phyloP scores from a whole-genome alignment of 768 basidiomycete genomes.

The Leccinum rimulosum region DNA sequence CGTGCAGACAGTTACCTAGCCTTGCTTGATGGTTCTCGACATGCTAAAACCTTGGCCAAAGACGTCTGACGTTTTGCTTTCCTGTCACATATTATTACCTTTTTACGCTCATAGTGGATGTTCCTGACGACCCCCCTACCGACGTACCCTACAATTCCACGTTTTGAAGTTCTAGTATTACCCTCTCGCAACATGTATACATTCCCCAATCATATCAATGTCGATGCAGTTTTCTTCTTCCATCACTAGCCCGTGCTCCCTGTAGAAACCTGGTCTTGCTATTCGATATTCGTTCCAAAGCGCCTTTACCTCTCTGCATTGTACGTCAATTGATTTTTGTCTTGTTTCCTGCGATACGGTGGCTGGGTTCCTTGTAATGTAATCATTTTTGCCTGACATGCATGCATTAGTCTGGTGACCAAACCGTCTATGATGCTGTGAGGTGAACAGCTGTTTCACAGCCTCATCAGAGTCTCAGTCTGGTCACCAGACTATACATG shows the following conservation, averaged over 20 bases:
- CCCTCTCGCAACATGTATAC: background rate
- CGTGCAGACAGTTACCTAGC: background rate
- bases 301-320: background rate
- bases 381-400: background rate
- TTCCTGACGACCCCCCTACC: background rate
- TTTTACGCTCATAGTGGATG: background rate
- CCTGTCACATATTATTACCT: slow-evolving; percentile 3
- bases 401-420: too few species aligned
- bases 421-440: too few species aligned
- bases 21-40: background rate
- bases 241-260: background rate
- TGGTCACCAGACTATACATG: too few species aligned
- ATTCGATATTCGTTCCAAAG: background rate
- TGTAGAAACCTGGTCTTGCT: background rate
- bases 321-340: background rate
- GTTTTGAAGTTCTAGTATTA: slow-evolving; percentile 1
- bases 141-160: slow-evolving; percentile 2
- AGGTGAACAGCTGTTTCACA: too few species aligned
- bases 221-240: background rate
- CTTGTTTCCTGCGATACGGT: background rate
- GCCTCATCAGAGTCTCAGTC: too few species aligned
- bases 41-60: background rate
- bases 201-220: background rate
- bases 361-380: background rate
- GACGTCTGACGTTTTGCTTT: background rate